Percentiles rank a stretch among this genome's conserved stretches.
Evolutionary conservation across 2,329 filamentous ascomycete species (phyloP).

Genomic region (Pseudogymnoascus sp.): DNA sequence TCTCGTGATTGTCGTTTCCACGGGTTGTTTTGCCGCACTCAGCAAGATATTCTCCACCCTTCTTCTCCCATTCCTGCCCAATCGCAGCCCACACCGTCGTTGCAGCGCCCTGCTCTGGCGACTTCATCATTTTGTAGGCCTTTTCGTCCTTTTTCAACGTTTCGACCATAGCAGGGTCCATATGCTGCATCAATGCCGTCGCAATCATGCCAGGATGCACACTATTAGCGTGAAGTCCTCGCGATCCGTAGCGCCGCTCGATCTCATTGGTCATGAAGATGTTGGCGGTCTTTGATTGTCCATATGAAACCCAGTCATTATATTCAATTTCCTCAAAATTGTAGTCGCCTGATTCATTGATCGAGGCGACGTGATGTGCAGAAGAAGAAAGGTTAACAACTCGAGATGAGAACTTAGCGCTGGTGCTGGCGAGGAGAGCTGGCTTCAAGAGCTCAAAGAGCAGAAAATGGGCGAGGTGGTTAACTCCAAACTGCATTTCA

Average conservation of each 20-base stretch:
- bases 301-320: conserved; percentile 32
- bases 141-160: conserved; percentile 27
- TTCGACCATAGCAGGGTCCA: conserved; percentile 36
- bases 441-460: conserved; percentile 42
- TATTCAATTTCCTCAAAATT: conserved; percentile 28
- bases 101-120: conserved; percentile 30
- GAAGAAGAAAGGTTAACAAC: conserved; percentile 38
- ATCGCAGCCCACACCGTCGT: conserved; percentile 34
- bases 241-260: conserved; percentile 34
- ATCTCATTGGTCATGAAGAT: conserved; percentile 40
- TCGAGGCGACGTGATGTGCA: conserved; percentile 33
- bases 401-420: conserved; percentile 34
- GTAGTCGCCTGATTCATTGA: conserved; percentile 32
- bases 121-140: conserved; percentile 22
- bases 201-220: conserved; percentile 34
- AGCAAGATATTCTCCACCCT: conserved; percentile 38
- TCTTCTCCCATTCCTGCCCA: conserved; percentile 27
- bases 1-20: conserved; percentile 20
- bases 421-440: conserved; percentile 32
- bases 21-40: conserved; percentile 31
- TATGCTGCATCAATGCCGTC: conserved; percentile 25
- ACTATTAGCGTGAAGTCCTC: conserved; percentile 32
- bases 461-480: conserved; percentile 46
- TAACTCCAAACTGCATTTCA: conserved; percentile 44
- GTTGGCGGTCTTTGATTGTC: conserved; percentile 37